Percentiles rank a stretch among this genome's conserved stretches.
phyloP scores from a whole-genome alignment of 2,329 filamentous ascomycete species.

The Fusarium sp. region DNA sequence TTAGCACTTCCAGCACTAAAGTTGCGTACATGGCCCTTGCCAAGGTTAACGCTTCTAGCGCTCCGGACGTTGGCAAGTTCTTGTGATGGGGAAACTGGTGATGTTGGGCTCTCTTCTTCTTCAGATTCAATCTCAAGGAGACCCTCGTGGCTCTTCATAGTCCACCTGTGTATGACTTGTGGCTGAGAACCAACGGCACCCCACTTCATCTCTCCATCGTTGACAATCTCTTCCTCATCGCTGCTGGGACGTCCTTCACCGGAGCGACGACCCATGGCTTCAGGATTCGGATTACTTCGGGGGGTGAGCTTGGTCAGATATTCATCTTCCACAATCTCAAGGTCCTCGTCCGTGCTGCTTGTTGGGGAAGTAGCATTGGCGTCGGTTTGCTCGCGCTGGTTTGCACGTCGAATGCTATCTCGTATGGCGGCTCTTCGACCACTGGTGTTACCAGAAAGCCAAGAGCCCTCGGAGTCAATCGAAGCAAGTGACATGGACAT shows the following conservation, averaged over 20 bases:
- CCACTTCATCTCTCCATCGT: conserved; percentile 64
- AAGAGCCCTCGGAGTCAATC: conserved; percentile 94
- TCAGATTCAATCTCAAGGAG: conserved; percentile 60
- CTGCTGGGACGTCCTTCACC: conserved; percentile 69
- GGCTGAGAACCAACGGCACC: conserved; percentile 63
- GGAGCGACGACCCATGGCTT: conserved; percentile 58
- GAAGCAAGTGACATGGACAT: conserved; percentile 91
- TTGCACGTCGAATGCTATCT: conserved; percentile 54
- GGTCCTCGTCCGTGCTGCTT: conserved; percentile 72
- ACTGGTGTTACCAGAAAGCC: conserved; percentile 83
- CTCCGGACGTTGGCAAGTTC: conserved; percentile 65
- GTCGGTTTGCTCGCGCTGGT: conserved; percentile 47
- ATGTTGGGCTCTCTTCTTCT: conserved; percentile 51
- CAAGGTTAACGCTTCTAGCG: conserved; percentile 78
- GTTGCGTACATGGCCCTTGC: conserved; percentile 74
- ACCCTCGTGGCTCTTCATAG: conserved; percentile 67
- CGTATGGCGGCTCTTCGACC: conserved; percentile 63
- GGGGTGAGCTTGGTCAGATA: conserved; percentile 70
- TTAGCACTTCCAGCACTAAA: conserved; percentile 84
- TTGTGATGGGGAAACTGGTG: conserved; percentile 49
- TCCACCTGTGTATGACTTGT: conserved; percentile 71
- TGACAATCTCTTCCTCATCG: conserved; percentile 66
- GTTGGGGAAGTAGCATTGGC: conserved; percentile 58
- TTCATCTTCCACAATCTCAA: conserved; percentile 75
- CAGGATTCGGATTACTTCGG: conserved; percentile 44